phyloP scores from a whole-genome alignment of 495 filamentous ascomycete genomes.

The Entonaema liquescens region DNA sequence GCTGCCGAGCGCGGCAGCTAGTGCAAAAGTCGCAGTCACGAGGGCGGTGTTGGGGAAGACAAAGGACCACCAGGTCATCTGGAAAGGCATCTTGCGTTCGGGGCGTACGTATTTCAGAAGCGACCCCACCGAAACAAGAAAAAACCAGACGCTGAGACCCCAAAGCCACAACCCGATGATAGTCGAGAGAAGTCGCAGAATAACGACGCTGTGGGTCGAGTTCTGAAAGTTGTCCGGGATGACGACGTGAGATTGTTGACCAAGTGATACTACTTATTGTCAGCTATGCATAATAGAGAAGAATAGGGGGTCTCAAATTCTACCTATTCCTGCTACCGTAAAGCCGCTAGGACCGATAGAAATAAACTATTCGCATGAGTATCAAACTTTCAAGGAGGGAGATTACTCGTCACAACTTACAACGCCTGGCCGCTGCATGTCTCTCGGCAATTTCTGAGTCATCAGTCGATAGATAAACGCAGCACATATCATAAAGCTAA shows the following conservation, averaged over 20 bases:
- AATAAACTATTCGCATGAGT: slow-evolving; percentile 63
- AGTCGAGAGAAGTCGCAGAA: slow-evolving; percentile 53
- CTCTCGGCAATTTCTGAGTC: slow-evolving; percentile 87
- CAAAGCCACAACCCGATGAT: slow-evolving; percentile 79
- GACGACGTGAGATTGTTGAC: slow-evolving; percentile 48
- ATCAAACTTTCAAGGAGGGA: background rate
- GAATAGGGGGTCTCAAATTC: background rate
- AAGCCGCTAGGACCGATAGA: slow-evolving; percentile 82
- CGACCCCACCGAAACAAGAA: slow-evolving; percentile 78
- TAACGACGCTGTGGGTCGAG: slow-evolving; percentile 48
- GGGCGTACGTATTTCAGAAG: slow-evolving; percentile 74
- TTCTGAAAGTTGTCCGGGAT: slow-evolving; percentile 53
- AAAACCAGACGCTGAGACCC: slow-evolving; percentile 88
- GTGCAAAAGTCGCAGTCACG: slow-evolving; percentile 74
- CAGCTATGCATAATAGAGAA: background rate
- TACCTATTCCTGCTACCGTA: slow-evolving; percentile 72
- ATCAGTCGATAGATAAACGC: slow-evolving; percentile 89
- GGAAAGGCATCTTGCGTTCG: slow-evolving; percentile 70
- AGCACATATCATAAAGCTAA: slow-evolving; percentile 85
- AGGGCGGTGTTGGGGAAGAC: slow-evolving; percentile 87
- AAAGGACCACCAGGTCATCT: slow-evolving; percentile 90
- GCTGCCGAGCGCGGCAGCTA: slow-evolving; percentile 71
- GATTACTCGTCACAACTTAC: slow-evolving; percentile 32
- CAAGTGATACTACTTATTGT: slow-evolving; percentile 56
- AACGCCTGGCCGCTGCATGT: slow-evolving; percentile 80